A percentile compares a stretch with the other conserved stretches of the same genome.
phyloP scores from a whole-genome alignment of 305 asterid genomes.

The Solanum hybrid region DNA sequence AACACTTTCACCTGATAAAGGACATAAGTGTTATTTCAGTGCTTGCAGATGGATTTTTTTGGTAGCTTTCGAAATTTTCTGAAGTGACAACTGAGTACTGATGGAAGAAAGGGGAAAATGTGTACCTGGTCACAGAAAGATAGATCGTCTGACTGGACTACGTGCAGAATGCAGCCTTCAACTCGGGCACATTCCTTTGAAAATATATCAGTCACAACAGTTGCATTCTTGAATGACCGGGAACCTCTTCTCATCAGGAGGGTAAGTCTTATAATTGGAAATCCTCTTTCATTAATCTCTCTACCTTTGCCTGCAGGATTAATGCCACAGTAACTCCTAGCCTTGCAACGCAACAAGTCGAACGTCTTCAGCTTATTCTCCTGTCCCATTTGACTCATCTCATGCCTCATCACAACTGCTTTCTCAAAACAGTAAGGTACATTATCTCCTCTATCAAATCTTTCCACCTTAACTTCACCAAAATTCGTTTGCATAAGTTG shows the following conservation, averaged over 20 bases:
- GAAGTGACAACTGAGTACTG: background rate
- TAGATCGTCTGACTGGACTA: slow-evolving; percentile 26
- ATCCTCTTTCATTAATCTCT: slow-evolving; percentile 12
- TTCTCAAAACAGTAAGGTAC: slow-evolving; percentile 43
- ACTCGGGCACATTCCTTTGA: slow-evolving; percentile 14
- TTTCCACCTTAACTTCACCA: slow-evolving; percentile 19
- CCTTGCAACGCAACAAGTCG: slow-evolving; percentile 42
- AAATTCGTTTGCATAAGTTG: slow-evolving; percentile 21
- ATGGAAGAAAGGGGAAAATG: background rate
- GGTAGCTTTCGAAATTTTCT: background rate
- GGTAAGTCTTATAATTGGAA: slow-evolving; percentile 29
- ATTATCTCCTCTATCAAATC: slow-evolving; percentile 13
- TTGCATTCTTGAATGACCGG: slow-evolving; percentile 42
- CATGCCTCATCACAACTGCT: slow-evolving; percentile 55
- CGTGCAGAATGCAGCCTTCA: slow-evolving; percentile 21
- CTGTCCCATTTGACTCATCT: slow-evolving; percentile 32
- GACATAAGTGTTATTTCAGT: background rate
- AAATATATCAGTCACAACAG: slow-evolving; percentile 25
- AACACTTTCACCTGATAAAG: slow-evolving; percentile 34
- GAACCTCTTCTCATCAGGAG: slow-evolving; percentile 42
- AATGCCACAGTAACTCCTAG: slow-evolving; percentile 36
- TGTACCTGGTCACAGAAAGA: slow-evolving; percentile 32
- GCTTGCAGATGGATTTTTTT: background rate
- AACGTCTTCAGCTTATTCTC: slow-evolving; percentile 34
- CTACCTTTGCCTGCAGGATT: slow-evolving; percentile 9